Evolutionary conservation across 1,284 basidiomycete species (phyloP), one percentile per base, ranked within the genome.

Genomic region (Macrocybe sp.): DNA sequence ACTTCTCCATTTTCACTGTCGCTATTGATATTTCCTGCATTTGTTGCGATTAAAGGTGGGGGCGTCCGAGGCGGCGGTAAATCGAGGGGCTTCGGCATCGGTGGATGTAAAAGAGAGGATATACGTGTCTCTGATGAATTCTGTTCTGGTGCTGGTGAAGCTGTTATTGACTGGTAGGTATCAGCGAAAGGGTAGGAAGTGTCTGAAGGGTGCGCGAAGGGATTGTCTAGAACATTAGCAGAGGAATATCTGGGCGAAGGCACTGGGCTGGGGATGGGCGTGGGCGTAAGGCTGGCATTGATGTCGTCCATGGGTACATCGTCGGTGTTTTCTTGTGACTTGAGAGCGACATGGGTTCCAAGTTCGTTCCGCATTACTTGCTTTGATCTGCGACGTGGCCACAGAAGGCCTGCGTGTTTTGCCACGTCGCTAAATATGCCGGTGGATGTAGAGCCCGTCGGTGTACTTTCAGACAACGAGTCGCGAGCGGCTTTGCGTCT

Each of bases 401-500:
- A 79, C 7, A 88, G 68, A 32, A 76, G 64, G 55, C 74, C 76
- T 4, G 83, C 78, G 32, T 75, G 74, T 41, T 74, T 73, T 9
- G 78, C 74, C 46, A 84, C 74, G 49, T 75, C 75, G 7, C 69
- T 66, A 33, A 84, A 62, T 22, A 86, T 58, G 6, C 83, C 81
- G 1, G 74, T 62, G 0, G 69, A 50, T 10, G 60, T 48, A 3
- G 55, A 34, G 55, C 49, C 51, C 3, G 22, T 22, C 22, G 22
- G 22, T 22, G 22, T 22, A 22, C 22, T 22, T 22, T 22, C 22
- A 22, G 22, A 22, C 44, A 48, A 0, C 0, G 81, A 80, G 46
- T 77, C 79, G 43, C 85, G 75, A 3, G 73, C 76, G n/a, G 72
- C 69, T 63, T 78, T 84, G 64, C 85, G 76, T 51, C 84, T 75